Evolutionary conservation across 2,329 filamentous ascomycete species (phyloP).

Genomic region (Coniochaeta pulveracea): DNA sequence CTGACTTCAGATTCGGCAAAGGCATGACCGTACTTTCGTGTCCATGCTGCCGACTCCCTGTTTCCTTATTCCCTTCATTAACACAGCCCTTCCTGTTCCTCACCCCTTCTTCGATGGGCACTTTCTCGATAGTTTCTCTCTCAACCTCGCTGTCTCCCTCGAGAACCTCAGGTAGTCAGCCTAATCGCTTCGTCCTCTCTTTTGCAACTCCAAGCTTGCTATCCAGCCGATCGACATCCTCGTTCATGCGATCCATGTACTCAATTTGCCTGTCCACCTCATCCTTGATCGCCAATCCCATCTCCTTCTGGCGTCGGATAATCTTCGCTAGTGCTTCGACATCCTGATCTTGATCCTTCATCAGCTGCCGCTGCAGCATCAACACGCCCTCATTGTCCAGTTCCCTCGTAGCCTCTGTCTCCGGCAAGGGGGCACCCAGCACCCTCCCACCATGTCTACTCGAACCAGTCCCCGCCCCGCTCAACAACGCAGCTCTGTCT

Average conservation of each 20-base stretch:
- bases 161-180: conserved; percentile 7
- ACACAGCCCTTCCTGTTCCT: not conserved
- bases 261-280: conserved; percentile 63
- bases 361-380: conserved; percentile 62
- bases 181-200: conserved; percentile 56
- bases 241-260: conserved; percentile 55
- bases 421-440: conserved; percentile 58
- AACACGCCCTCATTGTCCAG: conserved; percentile 66
- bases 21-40: not conserved
- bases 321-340: conserved; percentile 58
- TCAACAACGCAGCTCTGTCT: conserved; percentile 38
- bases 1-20: not conserved
- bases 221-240: conserved; percentile 53
- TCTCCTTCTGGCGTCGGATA: conserved; percentile 62
- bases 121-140: not conserved
- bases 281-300: conserved; percentile 64
- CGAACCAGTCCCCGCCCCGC: conserved; percentile 19
- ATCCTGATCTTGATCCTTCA: conserved; percentile 64
- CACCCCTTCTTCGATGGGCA: not conserved
- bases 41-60: not conserved
- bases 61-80: not conserved
- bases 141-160: not conserved
- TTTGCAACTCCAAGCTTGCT: conserved; percentile 66
- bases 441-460: conserved; percentile 45
- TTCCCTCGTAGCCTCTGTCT: conserved; percentile 68